A percentile compares a stretch with the other conserved stretches of the same genome.
These are phyloP conservation scores for Pyrenochaeta sp. DNA, from an alignment of 2,329 filamentous ascomycete genomes.

Conservation along the genomic window DNA sequence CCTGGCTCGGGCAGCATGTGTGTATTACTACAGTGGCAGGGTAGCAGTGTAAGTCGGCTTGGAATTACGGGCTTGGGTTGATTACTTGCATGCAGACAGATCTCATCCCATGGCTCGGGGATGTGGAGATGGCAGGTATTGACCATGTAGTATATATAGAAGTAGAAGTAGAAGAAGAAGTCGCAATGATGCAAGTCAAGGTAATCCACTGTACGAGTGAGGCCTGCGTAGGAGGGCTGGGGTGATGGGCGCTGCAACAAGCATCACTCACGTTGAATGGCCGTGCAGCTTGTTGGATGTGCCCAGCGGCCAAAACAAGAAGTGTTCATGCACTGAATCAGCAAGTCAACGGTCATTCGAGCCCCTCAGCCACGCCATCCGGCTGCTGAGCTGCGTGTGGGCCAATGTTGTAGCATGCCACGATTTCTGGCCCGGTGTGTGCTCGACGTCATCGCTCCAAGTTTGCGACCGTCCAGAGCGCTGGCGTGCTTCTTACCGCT, in stretches of 20 bases:
- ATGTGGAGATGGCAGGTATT: neutral
- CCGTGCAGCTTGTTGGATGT: neutral
- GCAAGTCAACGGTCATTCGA: neutral
- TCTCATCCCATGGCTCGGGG: neutral
- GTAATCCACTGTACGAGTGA: neutral
- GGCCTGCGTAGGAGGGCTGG: neutral
- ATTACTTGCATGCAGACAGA: neutral
- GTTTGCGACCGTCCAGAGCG: neutral
- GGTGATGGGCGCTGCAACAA: neutral
- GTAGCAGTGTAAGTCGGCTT: neutral
- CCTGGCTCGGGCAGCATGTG: neutral
- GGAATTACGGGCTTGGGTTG: neutral
- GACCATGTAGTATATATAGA: neutral
- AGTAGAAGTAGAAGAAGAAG: neutral
- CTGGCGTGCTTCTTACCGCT: conserved; percentile 8
- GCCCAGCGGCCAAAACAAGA: conserved; percentile 4
- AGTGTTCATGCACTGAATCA: conserved; percentile 2
- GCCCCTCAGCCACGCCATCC: neutral
- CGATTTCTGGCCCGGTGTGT: neutral
- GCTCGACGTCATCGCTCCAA: conserved; percentile 5
- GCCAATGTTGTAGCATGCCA: neutral
- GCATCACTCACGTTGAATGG: neutral
- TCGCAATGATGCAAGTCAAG: no score
- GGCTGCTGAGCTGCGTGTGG: neutral
- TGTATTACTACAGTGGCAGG: conserved; percentile 7